Evolutionary conservation across 2,329 filamentous ascomycete genomes (phyloP), one percentile per base, ranked within the genome.

Genomic region (Colletotrichum destructivum): DNA sequence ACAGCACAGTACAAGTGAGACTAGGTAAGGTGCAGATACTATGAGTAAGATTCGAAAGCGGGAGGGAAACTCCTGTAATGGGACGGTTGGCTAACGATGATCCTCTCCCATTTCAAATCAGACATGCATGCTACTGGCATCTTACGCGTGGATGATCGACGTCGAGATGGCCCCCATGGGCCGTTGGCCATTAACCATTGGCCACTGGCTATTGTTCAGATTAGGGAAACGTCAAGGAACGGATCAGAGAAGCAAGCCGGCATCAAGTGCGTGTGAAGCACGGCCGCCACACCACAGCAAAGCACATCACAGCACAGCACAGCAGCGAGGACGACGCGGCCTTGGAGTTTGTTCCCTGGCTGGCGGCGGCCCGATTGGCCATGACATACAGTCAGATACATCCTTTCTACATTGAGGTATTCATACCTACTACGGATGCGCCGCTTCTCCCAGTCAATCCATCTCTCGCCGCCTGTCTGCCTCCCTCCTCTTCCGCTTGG

Each of bases 331-430:
- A 57, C 16, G 21, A 52, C 61, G 68, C 69, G 57, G 69, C 65
- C 69, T 47, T 59, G 57, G 52, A 42, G 51, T 46, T 46, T 35
- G 31, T 9, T 9, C 31, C 8, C 31, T 9, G 8, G 8, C 56
- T 71, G 69, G 65, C 59, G 57, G 31, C 26, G 38, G 52, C 59
- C 65, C 69, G 69, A 69, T 71, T 71, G 69, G 69, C 46, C 59
- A 35, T 35, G 16, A 23, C 56, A 60, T 35, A 31, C 26, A 31
- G 26, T 31, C 26, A 31, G 26, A 5, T 31, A 31, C 26, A 31
- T 31, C 26, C 26, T 31, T 31, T 31, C 26, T 31, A 31, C 26
- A 31, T 31, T 31, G 26, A 31, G 26, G 26, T 31, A 7, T 31
- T 6, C 26, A 31, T 31, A 6, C 26, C 26, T 31, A 31, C 26